phyloP scores from a whole-genome alignment of 2,329 filamentous ascomycete species.

The Calonectria crousiana region DNA sequence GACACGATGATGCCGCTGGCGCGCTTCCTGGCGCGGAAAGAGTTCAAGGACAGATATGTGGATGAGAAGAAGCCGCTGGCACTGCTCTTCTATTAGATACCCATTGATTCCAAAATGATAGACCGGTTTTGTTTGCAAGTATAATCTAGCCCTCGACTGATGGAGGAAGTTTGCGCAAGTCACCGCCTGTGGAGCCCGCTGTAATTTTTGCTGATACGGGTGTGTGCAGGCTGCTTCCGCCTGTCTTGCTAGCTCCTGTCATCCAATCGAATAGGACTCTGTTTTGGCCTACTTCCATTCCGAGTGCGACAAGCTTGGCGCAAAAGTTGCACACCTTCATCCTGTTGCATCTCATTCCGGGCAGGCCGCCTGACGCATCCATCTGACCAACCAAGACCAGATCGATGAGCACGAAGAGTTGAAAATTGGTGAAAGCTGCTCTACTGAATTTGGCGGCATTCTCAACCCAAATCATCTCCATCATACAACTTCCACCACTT shows the following conservation, averaged over 20 bases:
- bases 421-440: constrained; percentile 44
- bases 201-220: constrained; percentile 30
- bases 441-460: constrained; percentile 48
- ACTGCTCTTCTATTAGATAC: constrained; percentile 73
- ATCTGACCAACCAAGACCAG: constrained; percentile 15
- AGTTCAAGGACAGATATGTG: constrained; percentile 78
- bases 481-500: constrained; percentile 25
- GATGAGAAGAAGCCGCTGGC: constrained; percentile 69
- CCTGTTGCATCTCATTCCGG: constrained; percentile 45
- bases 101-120: constrained; percentile 20
- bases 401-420: constrained; percentile 32
- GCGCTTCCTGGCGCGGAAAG: constrained; percentile 76
- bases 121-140: not conserved
- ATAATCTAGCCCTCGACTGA: not conserved
- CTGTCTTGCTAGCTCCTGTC: constrained; percentile 47
- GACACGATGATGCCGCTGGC: constrained; percentile 88
- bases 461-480: constrained; percentile 45
- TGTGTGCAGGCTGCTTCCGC: constrained; percentile 45
- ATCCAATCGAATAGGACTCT: constrained; percentile 43
- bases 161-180: constrained; percentile 29
- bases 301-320: constrained; percentile 44
- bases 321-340: constrained; percentile 44
- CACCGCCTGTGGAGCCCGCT: not conserved
- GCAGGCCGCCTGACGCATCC: constrained; percentile 22
- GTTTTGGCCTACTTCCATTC: constrained; percentile 45